Evolutionary conservation across 805 yeast species (phyloP).

Genomic region (Candida krabiensis): DNA sequence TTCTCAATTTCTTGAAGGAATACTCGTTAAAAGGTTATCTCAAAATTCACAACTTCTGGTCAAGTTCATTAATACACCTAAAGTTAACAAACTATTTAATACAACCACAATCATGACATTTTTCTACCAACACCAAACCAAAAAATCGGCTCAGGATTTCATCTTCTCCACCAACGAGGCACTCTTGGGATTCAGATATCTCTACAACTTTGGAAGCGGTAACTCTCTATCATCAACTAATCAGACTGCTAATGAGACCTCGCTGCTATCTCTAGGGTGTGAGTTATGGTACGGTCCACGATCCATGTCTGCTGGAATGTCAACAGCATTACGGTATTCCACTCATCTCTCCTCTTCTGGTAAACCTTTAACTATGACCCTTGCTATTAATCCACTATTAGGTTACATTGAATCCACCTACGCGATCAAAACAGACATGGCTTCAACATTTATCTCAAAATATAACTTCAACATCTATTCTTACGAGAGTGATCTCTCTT

Average conservation of each 20-base stretch:
- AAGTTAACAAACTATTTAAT: conserved; percentile 26
- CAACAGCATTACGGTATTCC: conserved; percentile 81
- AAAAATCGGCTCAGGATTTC: conserved; percentile 66
- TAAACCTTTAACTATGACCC: conserved; percentile 83
- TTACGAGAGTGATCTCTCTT: conserved; percentile 78
- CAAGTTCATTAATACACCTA: conserved; percentile 69
- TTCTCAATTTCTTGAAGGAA: conserved; percentile 81
- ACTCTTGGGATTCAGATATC: conserved; percentile 74
- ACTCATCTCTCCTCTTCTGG: conserved; percentile 80
- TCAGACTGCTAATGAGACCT: conserved; percentile 17
- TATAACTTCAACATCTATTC: conserved; percentile 92
- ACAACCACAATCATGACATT: conserved; percentile 54
- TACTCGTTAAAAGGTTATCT: conserved; percentile 67
- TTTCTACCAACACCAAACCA: conserved; percentile 68
- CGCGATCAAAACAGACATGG: conserved; percentile 74
- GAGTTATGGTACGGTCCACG: conserved; percentile 87
- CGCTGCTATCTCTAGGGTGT: conserved; percentile 70
- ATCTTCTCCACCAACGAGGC: conserved; percentile 84
- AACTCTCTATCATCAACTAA: conserved; percentile 5
- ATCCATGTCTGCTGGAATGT: conserved; percentile 85
- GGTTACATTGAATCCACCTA: conserved; percentile 90
- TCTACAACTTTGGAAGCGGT: conserved; percentile 58
- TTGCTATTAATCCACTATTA: conserved; percentile 83
- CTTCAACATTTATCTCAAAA: conserved; percentile 75
- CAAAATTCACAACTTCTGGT: conserved; percentile 62